These are phyloP conservation scores for Cyclotella choctawhatcheeana DNA, from an alignment of 108 stramenopile genomes.

Conservation along the genomic window DNA sequence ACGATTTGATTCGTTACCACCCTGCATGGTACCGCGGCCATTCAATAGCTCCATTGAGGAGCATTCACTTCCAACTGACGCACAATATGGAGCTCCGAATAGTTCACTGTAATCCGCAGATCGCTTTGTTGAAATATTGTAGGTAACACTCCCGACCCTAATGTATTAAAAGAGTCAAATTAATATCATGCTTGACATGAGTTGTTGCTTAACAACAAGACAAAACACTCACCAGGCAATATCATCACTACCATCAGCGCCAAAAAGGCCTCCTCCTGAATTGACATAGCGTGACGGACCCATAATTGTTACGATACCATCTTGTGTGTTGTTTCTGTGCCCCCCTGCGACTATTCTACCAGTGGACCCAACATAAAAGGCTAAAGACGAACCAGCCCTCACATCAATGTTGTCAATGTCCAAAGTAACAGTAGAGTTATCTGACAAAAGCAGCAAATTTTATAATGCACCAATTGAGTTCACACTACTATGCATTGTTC, in stretches of 20 bases:
- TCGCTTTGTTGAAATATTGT: not conserved
- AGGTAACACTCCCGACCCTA: not conserved
- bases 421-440: not conserved
- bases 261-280: slow-evolving; percentile 8
- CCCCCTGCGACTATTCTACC: not conserved
- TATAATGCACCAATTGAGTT: not conserved
- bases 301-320: slow-evolving; percentile 1
- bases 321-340: not conserved
- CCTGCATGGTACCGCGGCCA: not conserved
- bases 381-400: not conserved
- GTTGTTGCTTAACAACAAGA: not conserved
- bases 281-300: not conserved
- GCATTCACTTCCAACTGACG: slow-evolving; percentile 7
- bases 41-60: not conserved
- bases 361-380: slow-evolving; percentile 6
- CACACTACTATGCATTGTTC: not conserved
- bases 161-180: not conserved
- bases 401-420: not conserved
- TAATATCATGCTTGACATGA: not conserved
- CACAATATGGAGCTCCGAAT: slow-evolving; percentile 9
- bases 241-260: not conserved
- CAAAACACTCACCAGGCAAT: not conserved
- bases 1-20: not conserved
- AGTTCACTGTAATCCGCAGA: not conserved
- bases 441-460: not conserved